A percentile compares a stretch with the other conserved stretches of the same genome.
phyloP scores from a whole-genome alignment of 1,284 basidiomycete species.

The Vanrija sp. region DNA sequence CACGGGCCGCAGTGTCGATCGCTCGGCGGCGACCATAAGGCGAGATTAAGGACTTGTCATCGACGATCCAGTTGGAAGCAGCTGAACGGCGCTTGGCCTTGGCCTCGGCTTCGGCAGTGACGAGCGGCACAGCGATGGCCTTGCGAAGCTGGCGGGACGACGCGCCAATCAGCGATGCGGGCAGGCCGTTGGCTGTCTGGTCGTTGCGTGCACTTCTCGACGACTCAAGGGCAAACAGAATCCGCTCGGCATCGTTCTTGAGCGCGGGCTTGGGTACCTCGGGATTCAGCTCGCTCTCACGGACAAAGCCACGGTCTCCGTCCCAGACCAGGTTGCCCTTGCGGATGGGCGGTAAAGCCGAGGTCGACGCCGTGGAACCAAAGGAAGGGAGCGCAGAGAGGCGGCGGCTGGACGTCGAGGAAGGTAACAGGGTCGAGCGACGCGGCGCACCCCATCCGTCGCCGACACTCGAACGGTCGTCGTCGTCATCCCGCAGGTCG shows the following conservation, averaged over 20 bases:
- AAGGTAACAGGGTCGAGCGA: not conserved
- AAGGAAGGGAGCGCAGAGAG: conserved; percentile 5
- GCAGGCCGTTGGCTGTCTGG: conserved; percentile 16
- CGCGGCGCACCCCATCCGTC: not conserved
- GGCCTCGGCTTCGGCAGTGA: conserved; percentile 37
- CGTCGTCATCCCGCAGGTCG: conserved; percentile 12
- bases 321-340: conserved; percentile 46
- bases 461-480: conserved; percentile 29
- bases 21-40: conserved; percentile 44
- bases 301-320: conserved; percentile 39
- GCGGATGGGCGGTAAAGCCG: conserved; percentile 26
- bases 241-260: conserved; percentile 46
- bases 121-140: conserved; percentile 43
- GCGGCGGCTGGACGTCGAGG: not conserved
- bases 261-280: conserved; percentile 26
- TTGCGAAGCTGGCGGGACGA: conserved; percentile 39
- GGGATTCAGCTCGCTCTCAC: conserved; percentile 31
- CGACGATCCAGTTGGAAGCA: conserved; percentile 13
- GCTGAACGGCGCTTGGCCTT: conserved; percentile 19
- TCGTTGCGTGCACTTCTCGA: conserved; percentile 22
- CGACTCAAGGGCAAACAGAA: conserved; percentile 44
- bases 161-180: conserved; percentile 30
- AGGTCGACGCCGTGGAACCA: conserved; percentile 16
- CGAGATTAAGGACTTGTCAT: conserved; percentile 40
- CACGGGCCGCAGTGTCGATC: conserved; percentile 28